Evolutionary conservation across 345 rosid species (phyloP).

Genomic region (Populus alba): DNA sequence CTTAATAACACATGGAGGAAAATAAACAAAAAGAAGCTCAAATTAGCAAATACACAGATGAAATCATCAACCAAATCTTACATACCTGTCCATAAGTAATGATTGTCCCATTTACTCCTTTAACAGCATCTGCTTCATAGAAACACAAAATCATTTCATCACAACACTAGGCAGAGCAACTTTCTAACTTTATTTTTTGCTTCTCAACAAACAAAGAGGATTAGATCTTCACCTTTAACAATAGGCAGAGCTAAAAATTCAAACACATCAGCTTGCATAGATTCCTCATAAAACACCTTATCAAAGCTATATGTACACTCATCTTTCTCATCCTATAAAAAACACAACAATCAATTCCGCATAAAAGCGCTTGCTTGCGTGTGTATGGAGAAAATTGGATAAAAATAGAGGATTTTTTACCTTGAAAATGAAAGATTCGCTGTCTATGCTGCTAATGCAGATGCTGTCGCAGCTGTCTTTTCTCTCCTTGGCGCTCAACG

Average conservation of each 20-base stretch:
- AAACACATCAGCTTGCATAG: slow-evolving; percentile 59
- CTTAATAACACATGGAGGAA: too few species aligned
- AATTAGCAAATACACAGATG: neutral
- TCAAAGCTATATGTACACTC: slow-evolving; percentile 60
- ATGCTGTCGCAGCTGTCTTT: slow-evolving; percentile 44
- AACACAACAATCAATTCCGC: neutral
- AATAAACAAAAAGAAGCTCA: neutral
- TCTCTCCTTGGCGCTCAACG: slow-evolving; percentile 63
- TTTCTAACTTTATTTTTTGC: too few species aligned
- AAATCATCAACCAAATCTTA: slow-evolving; percentile 6
- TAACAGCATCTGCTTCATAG: slow-evolving; percentile 53
- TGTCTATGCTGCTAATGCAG: slow-evolving; percentile 49
- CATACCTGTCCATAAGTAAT: slow-evolving; percentile 87
- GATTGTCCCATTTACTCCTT: slow-evolving; percentile 70
- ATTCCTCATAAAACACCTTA: slow-evolving; percentile 54
- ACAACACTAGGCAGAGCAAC: too few species aligned
- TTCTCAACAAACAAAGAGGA: neutral
- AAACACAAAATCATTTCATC: slow-evolving; percentile 1
- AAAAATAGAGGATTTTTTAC: slow-evolving; percentile 17
- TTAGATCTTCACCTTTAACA: slow-evolving; percentile 44
- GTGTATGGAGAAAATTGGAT: neutral
- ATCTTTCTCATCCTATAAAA: slow-evolving; percentile 64
- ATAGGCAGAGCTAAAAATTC: slow-evolving; percentile 69
- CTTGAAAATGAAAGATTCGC: slow-evolving; percentile 64
- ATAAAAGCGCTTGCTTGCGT: neutral